Evolutionary conservation across 2,329 filamentous ascomycete species (phyloP), one percentile per base, ranked within the genome.

Genomic region (Capronia americana): DNA sequence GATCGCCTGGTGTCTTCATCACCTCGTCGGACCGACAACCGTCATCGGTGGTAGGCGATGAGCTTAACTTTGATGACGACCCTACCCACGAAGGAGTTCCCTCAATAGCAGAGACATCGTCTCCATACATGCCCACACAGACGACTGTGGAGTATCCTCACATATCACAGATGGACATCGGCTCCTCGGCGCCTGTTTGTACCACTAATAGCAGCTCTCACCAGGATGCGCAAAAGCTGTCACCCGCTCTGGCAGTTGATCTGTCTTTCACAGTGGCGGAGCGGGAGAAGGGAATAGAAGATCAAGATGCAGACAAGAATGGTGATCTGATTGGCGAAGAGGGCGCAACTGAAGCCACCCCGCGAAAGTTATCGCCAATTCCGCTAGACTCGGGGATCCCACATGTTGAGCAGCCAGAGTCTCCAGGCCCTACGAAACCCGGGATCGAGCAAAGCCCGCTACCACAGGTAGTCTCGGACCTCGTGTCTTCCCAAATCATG

Each of bases 101-200:
- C 34, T 51, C 55, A 11, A 7, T 51, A 17, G 30, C 63, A 20
- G n/a, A 46, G 17, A 26, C 62, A 10, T 72, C 71, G 8, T 65
- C 66, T 17, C 69, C 69, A 17, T 61, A 64, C 20, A 62, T 69
- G 12, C 68, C 64, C 34, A 70, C 69, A 8, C 67, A 69, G 32
- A 67, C 69, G 50, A 68, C 70, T 14, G 71, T 73, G 11, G 66
- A 69, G 17, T 73, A 73, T 64, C 71, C 70, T 26, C 66, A 70
- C 64, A 66, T 73, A 17, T 71, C 71, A 26, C 70, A 72, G 50
- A 65, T 72, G 17, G 63, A 69, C 7, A 55, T 69, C 17, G 53
- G 66, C 24, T 69, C 69, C 14, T 69, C 66, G 11, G 59, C 24
- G 12, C 26, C 46, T 20, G 53, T 44, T 32, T 59, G 59, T 46